Conservation (phyloP, 306 rosid species). For the Castanospermum australe region DNA sequence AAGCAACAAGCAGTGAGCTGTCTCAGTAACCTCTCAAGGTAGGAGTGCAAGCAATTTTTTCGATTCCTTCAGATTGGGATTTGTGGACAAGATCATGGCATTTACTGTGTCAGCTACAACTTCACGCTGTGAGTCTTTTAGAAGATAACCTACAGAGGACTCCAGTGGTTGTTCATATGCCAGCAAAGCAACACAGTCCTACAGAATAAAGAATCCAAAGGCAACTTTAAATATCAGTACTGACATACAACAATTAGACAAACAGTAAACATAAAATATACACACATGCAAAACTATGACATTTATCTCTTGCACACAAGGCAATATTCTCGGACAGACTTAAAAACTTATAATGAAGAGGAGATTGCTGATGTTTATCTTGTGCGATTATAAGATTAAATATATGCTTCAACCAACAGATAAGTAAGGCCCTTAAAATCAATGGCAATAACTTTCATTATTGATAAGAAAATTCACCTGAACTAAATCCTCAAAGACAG, state of each 20-base stretch:
- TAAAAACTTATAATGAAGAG: not conserved
- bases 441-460: not conserved
- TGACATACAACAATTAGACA: not conserved
- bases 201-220: conserved; percentile 18
- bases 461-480: conserved; percentile 52
- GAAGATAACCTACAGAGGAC: conserved; percentile 84
- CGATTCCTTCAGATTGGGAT: conserved; percentile 71
- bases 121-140: conserved; percentile 84
- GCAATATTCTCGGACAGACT: not conserved
- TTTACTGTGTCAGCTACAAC: conserved; percentile 91
- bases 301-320: not conserved
- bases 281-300: not conserved
- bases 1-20: conserved; percentile 92
- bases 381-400: not conserved
- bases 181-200: conserved; percentile 95
- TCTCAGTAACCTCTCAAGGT: conserved; percentile 79
- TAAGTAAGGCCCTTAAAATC: not conserved
- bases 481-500: conserved; percentile 72
- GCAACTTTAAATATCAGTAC: not conserved
- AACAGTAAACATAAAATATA: not conserved
- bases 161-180: conserved; percentile 84
- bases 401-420: conserved; percentile 2
- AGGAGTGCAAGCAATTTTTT: conserved; percentile 61
- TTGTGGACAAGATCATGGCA: conserved; percentile 82
- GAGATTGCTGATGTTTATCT: not conserved